Conservation (phyloP, 148 eudicot species). For the Vaccinium darrowii region DNA sequence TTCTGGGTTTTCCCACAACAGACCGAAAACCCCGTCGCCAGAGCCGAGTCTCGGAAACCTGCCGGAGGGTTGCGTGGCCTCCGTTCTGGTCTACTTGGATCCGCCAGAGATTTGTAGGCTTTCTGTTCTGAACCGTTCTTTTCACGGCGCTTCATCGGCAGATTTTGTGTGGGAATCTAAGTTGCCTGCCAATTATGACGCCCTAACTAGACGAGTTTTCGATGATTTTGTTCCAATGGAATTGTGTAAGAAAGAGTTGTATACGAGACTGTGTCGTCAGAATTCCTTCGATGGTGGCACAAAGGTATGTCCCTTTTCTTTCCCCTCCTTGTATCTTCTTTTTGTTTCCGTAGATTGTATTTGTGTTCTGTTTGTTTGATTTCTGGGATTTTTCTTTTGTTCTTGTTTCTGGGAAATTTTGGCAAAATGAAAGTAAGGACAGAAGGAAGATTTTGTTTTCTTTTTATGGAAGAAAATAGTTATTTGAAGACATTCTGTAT, state of each 20-base stretch:
- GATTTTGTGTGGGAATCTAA: slow-evolving; percentile 91
- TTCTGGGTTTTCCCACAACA: slow-evolving; percentile 34
- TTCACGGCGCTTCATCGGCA: slow-evolving; percentile 54
- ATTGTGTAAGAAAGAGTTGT: slow-evolving; percentile 67
- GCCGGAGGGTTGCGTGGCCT: slow-evolving; percentile 81
- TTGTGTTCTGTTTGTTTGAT: background rate
- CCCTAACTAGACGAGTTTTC: slow-evolving; percentile 46
- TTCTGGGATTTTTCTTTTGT: background rate
- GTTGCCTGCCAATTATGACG: slow-evolving; percentile 58
- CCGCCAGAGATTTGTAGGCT: slow-evolving; percentile 68
- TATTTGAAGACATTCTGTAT: background rate
- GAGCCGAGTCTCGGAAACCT: slow-evolving; percentile 63
- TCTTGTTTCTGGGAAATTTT: background rate
- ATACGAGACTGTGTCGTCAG: slow-evolving; percentile 46
- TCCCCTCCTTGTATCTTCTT: background rate
- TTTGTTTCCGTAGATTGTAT: background rate
- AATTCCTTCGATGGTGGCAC: slow-evolving; percentile 63
- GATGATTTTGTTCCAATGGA: slow-evolving; percentile 23
- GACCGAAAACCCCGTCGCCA: slow-evolving; percentile 17
- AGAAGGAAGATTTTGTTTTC: background rate
- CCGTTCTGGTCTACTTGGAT: slow-evolving; percentile 56
- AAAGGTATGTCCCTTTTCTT: slow-evolving; percentile 45
- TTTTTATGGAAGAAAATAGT: too few species aligned
- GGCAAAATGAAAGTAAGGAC: background rate
- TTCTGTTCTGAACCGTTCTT: slow-evolving; percentile 53